These are phyloP conservation scores for Posidonia oceanica DNA, from an alignment of 116 monocot species.

Conservation along the genomic window DNA sequence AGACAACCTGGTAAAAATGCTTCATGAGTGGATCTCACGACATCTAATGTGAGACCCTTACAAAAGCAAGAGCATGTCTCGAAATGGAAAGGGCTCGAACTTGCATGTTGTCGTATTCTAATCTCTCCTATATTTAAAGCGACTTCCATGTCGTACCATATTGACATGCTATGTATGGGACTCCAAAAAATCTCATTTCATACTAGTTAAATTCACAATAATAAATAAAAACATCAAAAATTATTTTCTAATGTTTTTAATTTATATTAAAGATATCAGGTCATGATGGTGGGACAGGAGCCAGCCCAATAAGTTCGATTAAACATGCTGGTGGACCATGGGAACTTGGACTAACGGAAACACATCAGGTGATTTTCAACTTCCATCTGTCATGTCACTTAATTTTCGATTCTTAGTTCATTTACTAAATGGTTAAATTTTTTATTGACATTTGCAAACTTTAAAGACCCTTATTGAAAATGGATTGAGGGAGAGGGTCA, in stretches of 20 bases:
- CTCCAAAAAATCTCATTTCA: no score
- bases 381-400: slow-evolving; percentile 3
- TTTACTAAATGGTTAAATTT: slow-evolving; percentile 2
- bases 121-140: no score
- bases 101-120: no score
- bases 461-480: slow-evolving; percentile 79
- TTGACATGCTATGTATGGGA: no score
- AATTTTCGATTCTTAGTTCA: background rate
- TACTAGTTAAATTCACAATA: no score
- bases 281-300: slow-evolving; percentile 99
- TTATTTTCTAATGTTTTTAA: background rate
- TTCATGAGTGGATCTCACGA: no score
- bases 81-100: no score
- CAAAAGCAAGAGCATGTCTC: no score
- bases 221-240: no score
- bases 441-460: background rate
- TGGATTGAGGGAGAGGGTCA: slow-evolving; percentile 92
- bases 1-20: no score
- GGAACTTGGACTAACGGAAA: slow-evolving; percentile 97
- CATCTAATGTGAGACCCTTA: no score
- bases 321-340: slow-evolving; percentile 99
- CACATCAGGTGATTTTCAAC: slow-evolving; percentile 57
- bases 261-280: slow-evolving; percentile 76
- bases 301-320: slow-evolving; percentile 97
- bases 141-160: no score